These are phyloP conservation scores for Ophiostoma fasciatum DNA, from an alignment of 2,329 filamentous ascomycete species.

Conservation along the genomic window DNA sequence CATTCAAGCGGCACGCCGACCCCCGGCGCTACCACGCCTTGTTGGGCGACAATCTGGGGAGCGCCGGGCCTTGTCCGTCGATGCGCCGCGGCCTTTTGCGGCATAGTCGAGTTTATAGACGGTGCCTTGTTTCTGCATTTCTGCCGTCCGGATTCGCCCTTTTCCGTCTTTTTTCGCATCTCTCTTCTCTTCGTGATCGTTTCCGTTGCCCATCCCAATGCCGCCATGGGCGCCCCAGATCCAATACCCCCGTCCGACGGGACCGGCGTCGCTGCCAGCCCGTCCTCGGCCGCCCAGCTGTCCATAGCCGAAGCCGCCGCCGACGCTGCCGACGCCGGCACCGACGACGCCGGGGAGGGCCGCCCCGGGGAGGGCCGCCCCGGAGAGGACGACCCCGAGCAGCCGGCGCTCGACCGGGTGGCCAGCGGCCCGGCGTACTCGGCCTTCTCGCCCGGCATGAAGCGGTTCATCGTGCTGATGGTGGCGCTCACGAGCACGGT, in stretches of 20 bases:
- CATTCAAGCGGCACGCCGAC: too few species aligned
- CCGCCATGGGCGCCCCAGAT: slow-evolving; percentile 7
- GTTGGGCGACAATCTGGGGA: too few species aligned
- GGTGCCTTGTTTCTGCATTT: too few species aligned
- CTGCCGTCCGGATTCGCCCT: neutral
- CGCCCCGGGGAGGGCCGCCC: too few species aligned
- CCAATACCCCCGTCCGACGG: neutral
- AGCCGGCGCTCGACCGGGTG: slow-evolving; percentile 20
- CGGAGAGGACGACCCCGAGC: slow-evolving; percentile 17
- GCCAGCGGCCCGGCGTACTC: slow-evolving; percentile 26
- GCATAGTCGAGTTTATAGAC: too few species aligned
- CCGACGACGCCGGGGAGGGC: slow-evolving; percentile 11
- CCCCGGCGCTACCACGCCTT: too few species aligned
- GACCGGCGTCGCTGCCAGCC: neutral
- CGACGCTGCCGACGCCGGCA: neutral
- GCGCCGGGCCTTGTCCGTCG: too few species aligned
- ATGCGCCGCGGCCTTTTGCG: too few species aligned
- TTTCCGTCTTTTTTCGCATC: neutral
- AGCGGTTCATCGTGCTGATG: slow-evolving; percentile 37
- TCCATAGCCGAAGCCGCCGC: neutral
- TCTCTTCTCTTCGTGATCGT: neutral
- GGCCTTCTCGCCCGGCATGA: slow-evolving; percentile 26
- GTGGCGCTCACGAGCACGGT: slow-evolving; percentile 37
- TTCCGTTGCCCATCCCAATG: slow-evolving; percentile 6
- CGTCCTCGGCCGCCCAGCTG: too few species aligned